Percentiles rank a stretch among this genome's conserved stretches.
These are phyloP conservation scores for Hanseniaspora pseudoguilliermondii DNA, from an alignment of 805 yeast genomes.

Conservation along the genomic window DNA sequence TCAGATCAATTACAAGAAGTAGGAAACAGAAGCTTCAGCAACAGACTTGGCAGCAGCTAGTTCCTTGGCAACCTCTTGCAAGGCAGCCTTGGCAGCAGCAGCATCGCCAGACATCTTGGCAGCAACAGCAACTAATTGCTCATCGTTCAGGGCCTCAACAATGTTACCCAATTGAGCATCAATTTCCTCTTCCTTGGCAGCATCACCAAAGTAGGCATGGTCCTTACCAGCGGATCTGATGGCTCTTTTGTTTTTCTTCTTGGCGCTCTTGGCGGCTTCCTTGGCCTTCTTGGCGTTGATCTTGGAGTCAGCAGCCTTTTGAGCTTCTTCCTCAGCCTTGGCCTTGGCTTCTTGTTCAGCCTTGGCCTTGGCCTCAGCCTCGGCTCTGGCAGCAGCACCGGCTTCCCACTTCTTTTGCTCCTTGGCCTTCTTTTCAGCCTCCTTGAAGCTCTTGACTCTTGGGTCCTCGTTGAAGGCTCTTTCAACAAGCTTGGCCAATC, in stretches of 20 bases:
- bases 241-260: slow-evolving; percentile 91
- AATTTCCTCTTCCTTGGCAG: slow-evolving; percentile 48
- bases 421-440: slow-evolving; percentile 86
- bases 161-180: slow-evolving; percentile 71
- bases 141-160: slow-evolving; percentile 69
- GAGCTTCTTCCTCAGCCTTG: slow-evolving; percentile 62
- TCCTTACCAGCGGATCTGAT: slow-evolving; percentile 76
- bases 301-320: slow-evolving; percentile 45
- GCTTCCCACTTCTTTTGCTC: slow-evolving; percentile 94
- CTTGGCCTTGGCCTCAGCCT: slow-evolving; percentile 81
- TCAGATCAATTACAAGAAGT: slow-evolving; percentile 29
- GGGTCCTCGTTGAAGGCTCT: slow-evolving; percentile 87
- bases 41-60: slow-evolving; percentile 43
- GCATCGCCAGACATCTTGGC: slow-evolving; percentile 45
- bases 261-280: slow-evolving; percentile 76
- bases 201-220: slow-evolving; percentile 71
- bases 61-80: slow-evolving; percentile 43
- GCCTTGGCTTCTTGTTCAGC: slow-evolving; percentile 81
- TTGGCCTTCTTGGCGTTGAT: slow-evolving; percentile 87
- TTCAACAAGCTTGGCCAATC: slow-evolving; percentile 74
- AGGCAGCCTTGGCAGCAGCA: slow-evolving; percentile 44
- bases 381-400: slow-evolving; percentile 94
- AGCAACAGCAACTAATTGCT: slow-evolving; percentile 64
- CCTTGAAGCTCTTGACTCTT: slow-evolving; percentile 85
- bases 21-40: slow-evolving; percentile 41